Conservation (phyloP, 106 monocot genomes). For the Narthecium ossifragum region DNA sequence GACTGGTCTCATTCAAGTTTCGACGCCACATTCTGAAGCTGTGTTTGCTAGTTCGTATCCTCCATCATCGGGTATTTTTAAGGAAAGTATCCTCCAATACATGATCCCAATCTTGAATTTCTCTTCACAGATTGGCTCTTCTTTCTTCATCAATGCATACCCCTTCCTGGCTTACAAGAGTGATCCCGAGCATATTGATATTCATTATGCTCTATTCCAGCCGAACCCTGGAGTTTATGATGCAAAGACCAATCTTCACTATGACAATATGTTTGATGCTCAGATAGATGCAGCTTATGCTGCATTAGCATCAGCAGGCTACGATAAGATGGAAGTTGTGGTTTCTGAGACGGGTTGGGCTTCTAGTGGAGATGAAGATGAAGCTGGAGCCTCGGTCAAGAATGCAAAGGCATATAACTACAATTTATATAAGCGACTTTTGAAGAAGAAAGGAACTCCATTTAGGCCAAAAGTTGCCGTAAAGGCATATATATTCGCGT, state of each 20-base stretch:
- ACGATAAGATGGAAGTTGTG: conserved; percentile 53
- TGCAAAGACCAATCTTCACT: conserved; percentile 48
- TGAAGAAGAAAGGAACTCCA: conserved; percentile 77
- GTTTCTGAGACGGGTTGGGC: conserved; percentile 90
- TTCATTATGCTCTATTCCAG: conserved; percentile 70
- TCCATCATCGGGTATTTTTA: conserved; percentile 68
- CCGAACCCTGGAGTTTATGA: conserved; percentile 68
- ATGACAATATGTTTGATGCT: conserved; percentile 93
- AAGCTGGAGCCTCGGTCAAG: conserved; percentile 45
- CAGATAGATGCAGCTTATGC: conserved; percentile 71
- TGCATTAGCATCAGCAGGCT: conserved; percentile 59
- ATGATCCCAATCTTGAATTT: conserved; percentile 65
- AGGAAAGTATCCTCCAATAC: conserved; percentile 31
- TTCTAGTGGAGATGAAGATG: conserved; percentile 49
- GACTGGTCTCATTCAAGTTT: conserved; percentile 40
- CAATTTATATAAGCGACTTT: conserved; percentile 58
- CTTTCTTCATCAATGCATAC: conserved; percentile 69
- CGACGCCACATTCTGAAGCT: conserved; percentile 70
- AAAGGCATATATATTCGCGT: conserved; percentile 73
- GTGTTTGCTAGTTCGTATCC: conserved; percentile 73
- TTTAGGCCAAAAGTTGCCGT: conserved; percentile 38
- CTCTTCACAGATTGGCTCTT: conserved; percentile 42
- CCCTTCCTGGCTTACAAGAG: conserved; percentile 68
- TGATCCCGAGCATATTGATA: conserved; percentile 61
- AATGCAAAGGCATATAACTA: conserved; percentile 73